These are phyloP conservation scores for Mycena amicta DNA, from an alignment of 768 basidiomycete species.

Conservation along the genomic window DNA sequence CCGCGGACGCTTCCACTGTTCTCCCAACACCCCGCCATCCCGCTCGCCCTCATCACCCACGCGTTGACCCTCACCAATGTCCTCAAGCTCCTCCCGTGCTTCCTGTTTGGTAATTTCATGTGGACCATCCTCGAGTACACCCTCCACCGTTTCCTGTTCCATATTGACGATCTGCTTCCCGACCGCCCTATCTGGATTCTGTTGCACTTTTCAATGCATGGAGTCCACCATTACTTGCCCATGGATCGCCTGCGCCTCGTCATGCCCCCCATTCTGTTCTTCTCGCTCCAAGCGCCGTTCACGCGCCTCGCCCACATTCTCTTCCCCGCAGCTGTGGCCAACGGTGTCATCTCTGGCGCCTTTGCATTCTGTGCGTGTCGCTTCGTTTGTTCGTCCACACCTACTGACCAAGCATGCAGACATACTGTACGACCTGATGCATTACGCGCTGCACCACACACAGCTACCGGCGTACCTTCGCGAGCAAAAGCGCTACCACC, in stretches of 20 bases:
- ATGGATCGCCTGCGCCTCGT: slow-evolving; percentile 95
- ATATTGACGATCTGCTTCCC: slow-evolving; percentile 85
- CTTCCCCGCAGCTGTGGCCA: slow-evolving; percentile 84
- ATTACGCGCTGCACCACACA: slow-evolving; percentile 92
- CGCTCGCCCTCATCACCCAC: slow-evolving; percentile 47
- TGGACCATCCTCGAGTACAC: slow-evolving; percentile 96
- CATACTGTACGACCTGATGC: slow-evolving; percentile 86
- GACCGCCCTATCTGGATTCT: slow-evolving; percentile 79
- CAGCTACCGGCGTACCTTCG: slow-evolving; percentile 82
- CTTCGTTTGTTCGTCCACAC: neutral
- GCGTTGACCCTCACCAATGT: slow-evolving; percentile 53
- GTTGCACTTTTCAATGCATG: slow-evolving; percentile 91
- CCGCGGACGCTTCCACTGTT: slow-evolving; percentile 62
- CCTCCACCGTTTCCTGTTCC: slow-evolving; percentile 96
- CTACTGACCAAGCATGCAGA: slow-evolving; percentile 46
- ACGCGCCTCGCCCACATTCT: slow-evolving; percentile 79
- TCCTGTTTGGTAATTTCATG: slow-evolving; percentile 81
- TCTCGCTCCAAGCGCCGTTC: slow-evolving; percentile 77
- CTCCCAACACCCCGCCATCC: slow-evolving; percentile 55
- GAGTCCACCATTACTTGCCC: slow-evolving; percentile 96
- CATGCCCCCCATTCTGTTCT: slow-evolving; percentile 92
- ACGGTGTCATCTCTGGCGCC: slow-evolving; percentile 87
- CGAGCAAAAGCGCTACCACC: slow-evolving; percentile 96
- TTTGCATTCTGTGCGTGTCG: slow-evolving; percentile 69
- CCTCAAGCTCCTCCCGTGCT: slow-evolving; percentile 63